Percentiles rank a stretch among this genome's conserved stretches.
Conservation (phyloP, 139 green algal genomes). For the Deuterostichococcus epilithicus region DNA sequence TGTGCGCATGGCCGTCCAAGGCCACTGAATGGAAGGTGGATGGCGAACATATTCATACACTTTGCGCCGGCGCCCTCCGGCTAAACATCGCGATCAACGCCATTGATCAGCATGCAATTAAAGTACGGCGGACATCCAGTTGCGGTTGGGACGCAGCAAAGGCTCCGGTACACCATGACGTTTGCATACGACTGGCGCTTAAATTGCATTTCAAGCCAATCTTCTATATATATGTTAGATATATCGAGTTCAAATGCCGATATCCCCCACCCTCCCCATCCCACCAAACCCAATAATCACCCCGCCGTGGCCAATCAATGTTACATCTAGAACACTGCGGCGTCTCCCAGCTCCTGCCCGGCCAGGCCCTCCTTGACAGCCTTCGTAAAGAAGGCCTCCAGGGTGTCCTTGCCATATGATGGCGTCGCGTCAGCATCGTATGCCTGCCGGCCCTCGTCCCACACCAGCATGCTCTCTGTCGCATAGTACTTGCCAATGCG, state of each 20-base stretch:
- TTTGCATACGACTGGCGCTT: too few relatives aligned
- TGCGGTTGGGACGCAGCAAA: too few relatives aligned
- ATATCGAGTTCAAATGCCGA: too few relatives aligned
- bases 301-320: neutral
- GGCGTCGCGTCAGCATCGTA: slow-evolving; percentile 87
- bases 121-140: too few relatives aligned
- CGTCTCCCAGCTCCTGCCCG: slow-evolving; percentile 92
- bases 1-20: neutral
- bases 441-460: slow-evolving; percentile 56
- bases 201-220: too few relatives aligned
- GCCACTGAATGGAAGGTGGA: neutral
- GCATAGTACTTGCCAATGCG: slow-evolving; percentile 97
- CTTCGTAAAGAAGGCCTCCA: slow-evolving; percentile 88
- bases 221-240: too few relatives aligned
- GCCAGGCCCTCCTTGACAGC: slow-evolving; percentile 66
- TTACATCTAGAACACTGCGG: slow-evolving; percentile 68
- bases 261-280: neutral
- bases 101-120: too few relatives aligned
- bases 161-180: too few relatives aligned
- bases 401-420: slow-evolving; percentile 88
- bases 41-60: neutral
- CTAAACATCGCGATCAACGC: too few relatives aligned
- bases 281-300: neutral
- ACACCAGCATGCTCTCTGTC: slow-evolving; percentile 95
- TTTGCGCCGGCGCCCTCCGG: too few relatives aligned